These are phyloP conservation scores for Talaromyces stipitatus DNA, from an alignment of 495 filamentous ascomycete species.

Conservation along the genomic window DNA sequence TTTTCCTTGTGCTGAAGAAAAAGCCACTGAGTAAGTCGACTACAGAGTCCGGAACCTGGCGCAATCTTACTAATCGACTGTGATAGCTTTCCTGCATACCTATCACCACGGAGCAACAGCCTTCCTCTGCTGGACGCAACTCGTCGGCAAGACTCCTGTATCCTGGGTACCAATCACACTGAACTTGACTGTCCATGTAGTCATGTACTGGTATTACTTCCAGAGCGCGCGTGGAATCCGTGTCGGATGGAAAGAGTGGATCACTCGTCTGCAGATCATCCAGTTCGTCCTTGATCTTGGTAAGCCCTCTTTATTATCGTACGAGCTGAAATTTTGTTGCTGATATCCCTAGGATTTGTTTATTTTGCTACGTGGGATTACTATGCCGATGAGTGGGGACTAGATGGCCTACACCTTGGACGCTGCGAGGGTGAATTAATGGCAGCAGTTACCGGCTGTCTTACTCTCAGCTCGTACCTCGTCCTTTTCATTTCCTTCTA, in stretches of 20 bases:
- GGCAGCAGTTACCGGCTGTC: conserved; percentile 88
- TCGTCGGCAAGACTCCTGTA: conserved; percentile 59
- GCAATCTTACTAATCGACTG: conserved; percentile 12
- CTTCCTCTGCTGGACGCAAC: conserved; percentile 64
- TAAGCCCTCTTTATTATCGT: conserved; percentile 16
- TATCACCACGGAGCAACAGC: conserved; percentile 70
- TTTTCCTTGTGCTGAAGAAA: conserved; percentile 68
- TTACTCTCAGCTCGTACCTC: conserved; percentile 86
- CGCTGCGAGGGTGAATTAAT: conserved; percentile 94
- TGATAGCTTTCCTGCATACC: conserved; percentile 62
- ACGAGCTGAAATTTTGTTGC: neutral
- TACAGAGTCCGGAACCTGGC: neutral
- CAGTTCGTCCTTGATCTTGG: conserved; percentile 54
- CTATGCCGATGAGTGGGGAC: conserved; percentile 36
- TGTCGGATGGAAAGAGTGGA: conserved; percentile 56
- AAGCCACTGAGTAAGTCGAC: conserved; percentile 58
- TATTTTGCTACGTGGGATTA: conserved; percentile 89
- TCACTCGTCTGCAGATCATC: conserved; percentile 50
- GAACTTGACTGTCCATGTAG: conserved; percentile 62
- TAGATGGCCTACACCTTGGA: conserved; percentile 37
- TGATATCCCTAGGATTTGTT: conserved; percentile 60
- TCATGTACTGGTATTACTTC: conserved; percentile 63
- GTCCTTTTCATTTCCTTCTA: conserved; percentile 99
- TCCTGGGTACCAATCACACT: conserved; percentile 63
- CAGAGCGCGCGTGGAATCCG: conserved; percentile 50